Evolutionary conservation across 1,139 yeast genomes (phyloP).

Genomic region (Suhomyces guaymorum): DNA sequence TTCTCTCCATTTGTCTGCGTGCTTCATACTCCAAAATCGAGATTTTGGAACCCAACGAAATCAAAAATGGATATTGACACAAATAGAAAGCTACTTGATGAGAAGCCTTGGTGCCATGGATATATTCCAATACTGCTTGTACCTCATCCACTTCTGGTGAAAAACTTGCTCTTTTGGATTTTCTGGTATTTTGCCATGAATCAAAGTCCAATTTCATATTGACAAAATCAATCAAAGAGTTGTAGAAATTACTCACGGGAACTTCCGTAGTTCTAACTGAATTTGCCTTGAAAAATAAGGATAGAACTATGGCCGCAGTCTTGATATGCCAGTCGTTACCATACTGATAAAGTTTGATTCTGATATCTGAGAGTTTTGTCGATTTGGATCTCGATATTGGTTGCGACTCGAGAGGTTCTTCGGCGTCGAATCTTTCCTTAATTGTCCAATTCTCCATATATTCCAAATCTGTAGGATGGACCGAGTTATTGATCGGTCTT

Average conservation of each 20-base stretch:
- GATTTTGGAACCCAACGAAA: conserved; percentile 82
- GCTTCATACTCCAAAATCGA: conserved; percentile 82
- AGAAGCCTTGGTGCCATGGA: conserved; percentile 39
- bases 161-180: conserved; percentile 5
- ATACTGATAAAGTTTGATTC: conserved; percentile 61
- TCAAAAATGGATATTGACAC: conserved; percentile 80
- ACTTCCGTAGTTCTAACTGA: conserved; percentile 34
- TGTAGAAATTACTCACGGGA: conserved; percentile 65
- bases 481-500: conserved; percentile 10
- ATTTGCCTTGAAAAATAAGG: conserved; percentile 58
- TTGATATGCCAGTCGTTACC: conserved; percentile 80
- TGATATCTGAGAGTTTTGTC: conserved; percentile 36
- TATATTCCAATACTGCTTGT: conserved; percentile 46
- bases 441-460: conserved; percentile 19
- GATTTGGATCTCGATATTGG: conserved; percentile 17
- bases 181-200: conserved; percentile 61
- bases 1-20: conserved; percentile 75
- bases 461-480: conserved; percentile 13
- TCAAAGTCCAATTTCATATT: conserved; percentile 80
- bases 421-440: conserved; percentile 20
- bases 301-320: conserved; percentile 61
- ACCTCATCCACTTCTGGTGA: conserved; percentile 27
- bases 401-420: conserved; percentile 9
- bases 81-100: conserved; percentile 55
- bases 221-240: conserved; percentile 77